phyloP scores from a whole-genome alignment of 176 grass and related monocot genomes.

The Cymbopogon citratus region DNA sequence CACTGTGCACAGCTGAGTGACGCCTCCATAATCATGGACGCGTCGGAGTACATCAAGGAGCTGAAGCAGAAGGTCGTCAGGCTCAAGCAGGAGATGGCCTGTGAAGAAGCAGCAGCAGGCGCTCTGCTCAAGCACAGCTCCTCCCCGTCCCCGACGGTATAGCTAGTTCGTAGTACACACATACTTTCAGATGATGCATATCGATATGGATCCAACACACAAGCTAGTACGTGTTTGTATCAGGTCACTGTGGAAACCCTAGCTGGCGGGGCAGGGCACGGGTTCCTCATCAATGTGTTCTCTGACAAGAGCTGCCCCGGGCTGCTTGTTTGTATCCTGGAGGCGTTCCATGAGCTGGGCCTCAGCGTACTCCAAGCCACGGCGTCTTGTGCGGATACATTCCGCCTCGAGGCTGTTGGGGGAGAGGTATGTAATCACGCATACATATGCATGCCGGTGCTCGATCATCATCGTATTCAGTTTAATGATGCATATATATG shows the following conservation, averaged over 20 bases:
- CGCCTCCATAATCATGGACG: conserved; percentile 73
- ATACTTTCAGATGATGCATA: not conserved
- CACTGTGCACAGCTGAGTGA: conserved; percentile 67
- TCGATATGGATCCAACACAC: not conserved
- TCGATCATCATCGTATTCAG: not conserved
- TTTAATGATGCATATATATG: not conserved
- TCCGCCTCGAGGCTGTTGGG: conserved; percentile 69
- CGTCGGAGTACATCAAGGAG: conserved; percentile 82
- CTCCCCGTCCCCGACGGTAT: not conserved
- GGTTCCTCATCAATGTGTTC: conserved; percentile 84
- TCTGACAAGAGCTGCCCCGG: conserved; percentile 66
- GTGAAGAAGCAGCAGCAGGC: conserved; percentile 3
- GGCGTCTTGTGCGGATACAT: conserved; percentile 67
- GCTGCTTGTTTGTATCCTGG: conserved; percentile 68
- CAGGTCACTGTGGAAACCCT: conserved; percentile 87
- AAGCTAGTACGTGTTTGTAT: not conserved
- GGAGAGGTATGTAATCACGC: conserved; percentile 45
- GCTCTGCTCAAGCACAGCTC: conserved; percentile 9
- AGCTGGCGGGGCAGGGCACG: conserved; percentile 32
- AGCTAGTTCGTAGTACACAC: not conserved
- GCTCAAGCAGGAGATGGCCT: conserved; percentile 76
- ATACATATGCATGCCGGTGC: not conserved
- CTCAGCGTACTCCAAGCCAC: conserved; percentile 75
- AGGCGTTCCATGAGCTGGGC: conserved; percentile 80
- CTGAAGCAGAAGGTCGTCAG: conserved; percentile 80